These are phyloP conservation scores for Ascoidea tarda DNA, from an alignment of 805 yeast species.

Conservation along the genomic window DNA sequence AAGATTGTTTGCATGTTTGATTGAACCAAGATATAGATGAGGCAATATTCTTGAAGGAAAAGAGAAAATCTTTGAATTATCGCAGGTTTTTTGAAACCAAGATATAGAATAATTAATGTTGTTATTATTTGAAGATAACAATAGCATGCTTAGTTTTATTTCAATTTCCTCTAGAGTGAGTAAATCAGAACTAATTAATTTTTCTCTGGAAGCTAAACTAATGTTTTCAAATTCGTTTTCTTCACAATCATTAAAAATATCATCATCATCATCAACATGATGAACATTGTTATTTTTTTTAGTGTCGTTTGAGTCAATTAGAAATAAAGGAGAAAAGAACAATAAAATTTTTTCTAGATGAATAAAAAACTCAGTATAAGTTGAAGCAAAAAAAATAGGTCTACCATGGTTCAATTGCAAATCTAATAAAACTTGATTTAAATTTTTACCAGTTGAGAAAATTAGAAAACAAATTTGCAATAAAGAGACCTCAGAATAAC, in stretches of 20 bases:
- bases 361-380: conserved; percentile 54
- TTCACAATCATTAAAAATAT: too few relatives aligned
- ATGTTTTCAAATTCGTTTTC: too few relatives aligned
- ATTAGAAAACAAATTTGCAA: conserved; percentile 59
- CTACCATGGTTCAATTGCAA: conserved; percentile 54
- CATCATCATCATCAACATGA: neutral
- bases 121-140: conserved; percentile 23
- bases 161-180: too few relatives aligned
- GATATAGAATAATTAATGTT: conserved; percentile 68
- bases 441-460: conserved; percentile 35
- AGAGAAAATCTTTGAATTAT: conserved; percentile 32
- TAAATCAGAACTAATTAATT: too few relatives aligned
- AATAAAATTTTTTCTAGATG: conserved; percentile 52
- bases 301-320: neutral
- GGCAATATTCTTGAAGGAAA: conserved; percentile 77
- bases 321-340: conserved; percentile 38
- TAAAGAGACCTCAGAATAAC: conserved; percentile 82
- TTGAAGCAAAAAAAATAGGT: conserved; percentile 72
- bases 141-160: conserved; percentile 11
- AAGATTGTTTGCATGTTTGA: conserved; percentile 67
- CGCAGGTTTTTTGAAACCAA: conserved; percentile 81
- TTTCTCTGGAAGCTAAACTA: neutral
- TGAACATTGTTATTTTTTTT: neutral
- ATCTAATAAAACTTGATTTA: conserved; percentile 54
- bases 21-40: conserved; percentile 75